Evolutionary conservation across 345 rosid species (phyloP).

Genomic region (Syzygium aqueum): DNA sequence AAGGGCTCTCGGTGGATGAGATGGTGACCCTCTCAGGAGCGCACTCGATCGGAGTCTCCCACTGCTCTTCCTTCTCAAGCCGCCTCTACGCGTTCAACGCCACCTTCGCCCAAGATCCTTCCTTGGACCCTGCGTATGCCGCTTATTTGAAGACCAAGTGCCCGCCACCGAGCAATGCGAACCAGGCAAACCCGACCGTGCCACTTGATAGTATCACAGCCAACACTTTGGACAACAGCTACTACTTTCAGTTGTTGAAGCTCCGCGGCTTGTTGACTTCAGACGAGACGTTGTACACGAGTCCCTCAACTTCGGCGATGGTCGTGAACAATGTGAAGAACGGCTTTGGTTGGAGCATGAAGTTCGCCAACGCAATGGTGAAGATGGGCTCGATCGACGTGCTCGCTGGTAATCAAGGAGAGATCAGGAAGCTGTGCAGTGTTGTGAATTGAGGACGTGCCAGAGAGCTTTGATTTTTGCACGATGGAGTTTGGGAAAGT

Average conservation of each 20-base stretch:
- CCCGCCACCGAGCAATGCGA: slow-evolving; percentile 2
- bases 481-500: not conserved
- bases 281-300: slow-evolving; percentile 25
- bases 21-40: slow-evolving; percentile 50
- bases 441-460: slow-evolving; percentile 3
- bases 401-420: slow-evolving; percentile 21
- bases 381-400: slow-evolving; percentile 32
- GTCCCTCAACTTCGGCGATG: slow-evolving; percentile 7
- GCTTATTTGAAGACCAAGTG: slow-evolving; percentile 26
- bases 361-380: slow-evolving; percentile 28
- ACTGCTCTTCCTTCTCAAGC: slow-evolving; percentile 26
- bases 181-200: slow-evolving; percentile 5
- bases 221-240: slow-evolving; percentile 22
- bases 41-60: slow-evolving; percentile 34
- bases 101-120: slow-evolving; percentile 32
- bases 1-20: slow-evolving; percentile 31
- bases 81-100: slow-evolving; percentile 25
- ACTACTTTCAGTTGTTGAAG: slow-evolving; percentile 16
- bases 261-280: slow-evolving; percentile 29
- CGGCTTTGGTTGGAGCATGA: slow-evolving; percentile 9
- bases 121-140: slow-evolving; percentile 18
- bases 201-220: slow-evolving; percentile 16
- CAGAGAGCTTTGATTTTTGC: not conserved
- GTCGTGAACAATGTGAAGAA: slow-evolving; percentile 19
- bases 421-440: slow-evolving; percentile 28